Conservation (phyloP, 768 basidiomycete species). For the Suillus spraguei region DNA sequence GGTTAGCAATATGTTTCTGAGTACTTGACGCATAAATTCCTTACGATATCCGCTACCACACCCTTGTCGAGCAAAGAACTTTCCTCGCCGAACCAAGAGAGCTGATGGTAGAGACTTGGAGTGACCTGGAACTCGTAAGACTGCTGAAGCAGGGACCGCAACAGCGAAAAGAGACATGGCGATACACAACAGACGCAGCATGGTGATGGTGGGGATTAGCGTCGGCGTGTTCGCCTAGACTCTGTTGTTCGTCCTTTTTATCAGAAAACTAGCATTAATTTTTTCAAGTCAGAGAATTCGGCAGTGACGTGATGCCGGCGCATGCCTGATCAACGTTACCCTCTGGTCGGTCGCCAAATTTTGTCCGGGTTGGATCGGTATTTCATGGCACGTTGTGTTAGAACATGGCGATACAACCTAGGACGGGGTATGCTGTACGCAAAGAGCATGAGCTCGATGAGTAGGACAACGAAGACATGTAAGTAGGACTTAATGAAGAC, state of each 20-base stretch:
- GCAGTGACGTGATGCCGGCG: background rate
- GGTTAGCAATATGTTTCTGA: background rate
- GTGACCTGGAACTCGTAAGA: background rate
- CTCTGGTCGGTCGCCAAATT: background rate
- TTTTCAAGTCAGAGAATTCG: no score
- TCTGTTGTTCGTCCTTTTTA: background rate
- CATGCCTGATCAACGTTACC: background rate
- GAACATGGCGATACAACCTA: background rate
- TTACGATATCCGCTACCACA: slow-evolving; percentile 1
- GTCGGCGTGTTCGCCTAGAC: no score
- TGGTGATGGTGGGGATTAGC: background rate
- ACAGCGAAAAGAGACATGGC: background rate
- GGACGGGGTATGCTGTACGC: background rate
- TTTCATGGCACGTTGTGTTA: background rate
- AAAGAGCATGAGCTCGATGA: no score
- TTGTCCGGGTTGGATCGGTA: background rate
- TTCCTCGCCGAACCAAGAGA: slow-evolving; percentile 4
- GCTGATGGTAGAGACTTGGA: background rate
- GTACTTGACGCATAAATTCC: background rate
- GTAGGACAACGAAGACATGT: no score
- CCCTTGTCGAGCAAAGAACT: background rate
- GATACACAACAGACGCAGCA: slow-evolving; percentile 1
- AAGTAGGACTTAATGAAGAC: no score
- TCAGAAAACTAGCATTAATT: no score
- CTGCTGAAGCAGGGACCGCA: background rate